These are phyloP conservation scores for Colletotrichum filicis DNA, from an alignment of 2,329 filamentous ascomycete species.

Conservation along the genomic window DNA sequence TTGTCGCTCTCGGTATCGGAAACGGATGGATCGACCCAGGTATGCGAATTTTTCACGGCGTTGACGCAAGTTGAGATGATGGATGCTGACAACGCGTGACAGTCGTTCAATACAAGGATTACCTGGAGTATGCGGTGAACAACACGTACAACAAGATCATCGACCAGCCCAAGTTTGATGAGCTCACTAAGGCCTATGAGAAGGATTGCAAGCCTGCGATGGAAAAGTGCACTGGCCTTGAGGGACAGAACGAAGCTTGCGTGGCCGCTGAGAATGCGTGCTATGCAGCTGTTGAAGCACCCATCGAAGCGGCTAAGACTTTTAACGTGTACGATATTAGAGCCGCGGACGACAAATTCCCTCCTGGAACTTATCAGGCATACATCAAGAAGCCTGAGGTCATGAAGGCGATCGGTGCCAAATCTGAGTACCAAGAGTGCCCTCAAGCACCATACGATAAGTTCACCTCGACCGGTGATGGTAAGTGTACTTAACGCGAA, in stretches of 20 bases:
- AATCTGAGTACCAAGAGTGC: conserved; percentile 53
- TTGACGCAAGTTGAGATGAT: not conserved
- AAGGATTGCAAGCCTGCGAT: conserved; percentile 39
- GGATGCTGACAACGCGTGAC: not conserved
- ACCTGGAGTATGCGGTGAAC: conserved; percentile 56
- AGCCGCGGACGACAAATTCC: conserved; percentile 47
- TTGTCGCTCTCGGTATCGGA: conserved; percentile 66
- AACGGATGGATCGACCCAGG: conserved; percentile 64
- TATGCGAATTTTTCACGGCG: not conserved
- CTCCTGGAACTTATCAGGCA: conserved; percentile 51
- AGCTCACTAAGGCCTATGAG: conserved; percentile 34
- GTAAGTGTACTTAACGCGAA: conserved; percentile 33
- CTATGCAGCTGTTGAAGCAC: conserved; percentile 39
- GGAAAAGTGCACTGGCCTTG: conserved; percentile 34
- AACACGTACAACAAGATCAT: conserved; percentile 50
- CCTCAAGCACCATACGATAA: conserved; percentile 47
- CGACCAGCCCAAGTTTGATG: conserved; percentile 29
- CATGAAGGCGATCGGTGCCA: conserved; percentile 56
- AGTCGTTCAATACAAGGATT: conserved; percentile 51
- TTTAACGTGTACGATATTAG: conserved; percentile 62
- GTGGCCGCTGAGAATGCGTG: conserved; percentile 41
- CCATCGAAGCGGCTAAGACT: conserved; percentile 39
- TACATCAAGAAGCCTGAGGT: conserved; percentile 53
- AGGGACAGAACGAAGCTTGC: conserved; percentile 41
- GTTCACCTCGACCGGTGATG: conserved; percentile 54